A percentile compares a stretch with the other conserved stretches of the same genome.
Conservation (phyloP, 2,329 filamentous ascomycete species). For the Emergomyces orientalis region DNA sequence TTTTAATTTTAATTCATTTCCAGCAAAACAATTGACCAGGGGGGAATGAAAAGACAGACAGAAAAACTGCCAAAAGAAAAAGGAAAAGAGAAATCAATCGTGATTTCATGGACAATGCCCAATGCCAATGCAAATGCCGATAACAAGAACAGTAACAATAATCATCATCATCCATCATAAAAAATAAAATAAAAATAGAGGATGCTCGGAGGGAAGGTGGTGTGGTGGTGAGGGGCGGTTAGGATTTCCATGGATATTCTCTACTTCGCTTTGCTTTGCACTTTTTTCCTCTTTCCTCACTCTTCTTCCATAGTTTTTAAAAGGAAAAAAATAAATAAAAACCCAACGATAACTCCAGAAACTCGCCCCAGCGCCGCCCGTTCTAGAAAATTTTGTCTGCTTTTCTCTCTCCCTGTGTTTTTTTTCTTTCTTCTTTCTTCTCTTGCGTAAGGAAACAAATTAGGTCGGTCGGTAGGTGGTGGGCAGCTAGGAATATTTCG, state of each 20-base stretch:
- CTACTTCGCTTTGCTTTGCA: not conserved
- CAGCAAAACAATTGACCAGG: too few species aligned
- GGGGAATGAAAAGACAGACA: too few species aligned
- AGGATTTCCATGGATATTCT: not conserved
- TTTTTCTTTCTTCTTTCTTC: not conserved
- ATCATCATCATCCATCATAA: not conserved
- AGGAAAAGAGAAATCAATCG: not conserved
- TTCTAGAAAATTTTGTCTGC: not conserved
- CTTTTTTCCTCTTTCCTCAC: not conserved
- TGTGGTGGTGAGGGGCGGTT: too few species aligned
- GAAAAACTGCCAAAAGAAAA: not conserved
- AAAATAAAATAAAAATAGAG: not conserved
- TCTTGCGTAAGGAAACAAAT: not conserved
- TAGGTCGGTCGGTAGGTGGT: not conserved
- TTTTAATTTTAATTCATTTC: not conserved
- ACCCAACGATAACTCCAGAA: not conserved
- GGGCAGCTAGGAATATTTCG: not conserved
- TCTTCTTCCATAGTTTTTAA: too few species aligned
- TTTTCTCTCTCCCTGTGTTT: not conserved
- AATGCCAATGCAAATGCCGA: slow-evolving; percentile 1
- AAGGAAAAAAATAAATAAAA: not conserved
- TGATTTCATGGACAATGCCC: not conserved
- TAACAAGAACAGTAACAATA: not conserved
- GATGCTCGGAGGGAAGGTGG: not conserved
- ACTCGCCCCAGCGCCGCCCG: not conserved